Percentiles rank a stretch among this genome's conserved stretches.
These are phyloP conservation scores for Phycomyces nitens DNA, from an alignment of 192 early-diverging fungal species.

Conservation along the genomic window DNA sequence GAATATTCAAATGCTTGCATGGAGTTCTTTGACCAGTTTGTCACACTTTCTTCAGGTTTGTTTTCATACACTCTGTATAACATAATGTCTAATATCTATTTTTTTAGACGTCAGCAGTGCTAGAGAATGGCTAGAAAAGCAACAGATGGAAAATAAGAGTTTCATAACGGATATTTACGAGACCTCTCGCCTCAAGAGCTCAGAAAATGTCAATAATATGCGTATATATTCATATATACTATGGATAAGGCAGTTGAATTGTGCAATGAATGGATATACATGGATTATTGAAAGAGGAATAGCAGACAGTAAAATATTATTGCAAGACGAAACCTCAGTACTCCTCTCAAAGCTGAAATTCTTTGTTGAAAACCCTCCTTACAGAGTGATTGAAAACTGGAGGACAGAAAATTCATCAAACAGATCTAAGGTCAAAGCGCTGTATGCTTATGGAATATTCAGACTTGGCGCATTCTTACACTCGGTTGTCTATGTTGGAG, in stretches of 20 bases:
- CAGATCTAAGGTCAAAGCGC: background rate
- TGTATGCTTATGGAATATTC: slow-evolving; percentile 1
- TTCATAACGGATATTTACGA: slow-evolving; percentile 8
- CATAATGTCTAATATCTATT: background rate
- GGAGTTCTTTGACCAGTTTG: slow-evolving; percentile 58
- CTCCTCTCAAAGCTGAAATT: background rate
- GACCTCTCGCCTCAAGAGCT: background rate
- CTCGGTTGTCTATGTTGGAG: background rate
- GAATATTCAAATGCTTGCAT: slow-evolving; percentile 64
- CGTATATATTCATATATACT: background rate
- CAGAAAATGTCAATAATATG: background rate
- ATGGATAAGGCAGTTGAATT: slow-evolving; percentile 27
- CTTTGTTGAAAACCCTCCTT: slow-evolving; percentile 1
- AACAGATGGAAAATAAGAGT: slow-evolving; percentile 1
- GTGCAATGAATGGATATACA: slow-evolving; percentile 33
- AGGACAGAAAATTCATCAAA: background rate
- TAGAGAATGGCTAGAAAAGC: slow-evolving; percentile 3
- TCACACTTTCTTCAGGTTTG: slow-evolving; percentile 43
- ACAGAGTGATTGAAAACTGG: background rate
- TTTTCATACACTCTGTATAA: background rate
- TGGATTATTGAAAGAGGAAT: slow-evolving; percentile 31
- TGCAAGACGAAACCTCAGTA: slow-evolving; percentile 7
- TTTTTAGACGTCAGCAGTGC: slow-evolving; percentile 3
- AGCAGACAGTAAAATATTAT: slow-evolving; percentile 6
- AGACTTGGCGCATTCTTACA: background rate